Conservation (phyloP, 2,329 filamentous ascomycete species). For the Talaromyces piceae region DNA sequence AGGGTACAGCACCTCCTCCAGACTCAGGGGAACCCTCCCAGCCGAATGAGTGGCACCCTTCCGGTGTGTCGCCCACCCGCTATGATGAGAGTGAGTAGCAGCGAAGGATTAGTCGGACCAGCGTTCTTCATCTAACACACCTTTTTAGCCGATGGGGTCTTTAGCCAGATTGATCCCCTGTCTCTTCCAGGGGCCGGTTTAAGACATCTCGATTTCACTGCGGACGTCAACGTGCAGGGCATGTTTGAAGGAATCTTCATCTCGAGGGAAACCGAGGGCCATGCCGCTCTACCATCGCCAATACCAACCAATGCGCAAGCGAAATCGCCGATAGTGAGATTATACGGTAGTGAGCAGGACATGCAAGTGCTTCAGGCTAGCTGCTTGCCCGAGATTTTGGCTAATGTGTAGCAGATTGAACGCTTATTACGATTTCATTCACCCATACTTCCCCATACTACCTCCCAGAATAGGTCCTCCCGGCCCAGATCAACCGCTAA, state of each 20-base stretch:
- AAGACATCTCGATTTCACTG: conserved; percentile 31
- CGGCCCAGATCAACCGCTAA: conserved; percentile 27
- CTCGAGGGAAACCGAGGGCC: conserved; percentile 17
- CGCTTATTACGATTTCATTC: conserved; percentile 41
- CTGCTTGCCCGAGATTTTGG: neutral
- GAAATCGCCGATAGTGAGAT: conserved; percentile 27
- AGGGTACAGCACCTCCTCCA: conserved; percentile 19
- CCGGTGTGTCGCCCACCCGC: conserved; percentile 17
- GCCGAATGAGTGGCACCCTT: conserved; percentile 16
- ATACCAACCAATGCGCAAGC: conserved; percentile 15
- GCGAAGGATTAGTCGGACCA: neutral
- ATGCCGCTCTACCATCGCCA: conserved; percentile 21
- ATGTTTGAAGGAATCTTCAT: conserved; percentile 33
- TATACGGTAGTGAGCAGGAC: conserved; percentile 34
- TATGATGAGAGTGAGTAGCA: conserved; percentile 27
- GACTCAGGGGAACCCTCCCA: conserved; percentile 17
- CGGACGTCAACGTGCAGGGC: conserved; percentile 22
- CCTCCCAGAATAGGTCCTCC: conserved; percentile 28
- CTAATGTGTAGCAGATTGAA: conserved; percentile 27
- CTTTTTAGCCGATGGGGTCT: conserved; percentile 25
- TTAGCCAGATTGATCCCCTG: conserved; percentile 34
- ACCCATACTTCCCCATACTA: conserved; percentile 39
- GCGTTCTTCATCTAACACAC: conserved; percentile 15
- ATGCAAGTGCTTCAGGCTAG: conserved; percentile 24
- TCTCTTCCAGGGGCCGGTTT: conserved; percentile 34